phyloP scores from a whole-genome alignment of 2,329 filamentous ascomycete species.

The Lachnellula suecica region DNA sequence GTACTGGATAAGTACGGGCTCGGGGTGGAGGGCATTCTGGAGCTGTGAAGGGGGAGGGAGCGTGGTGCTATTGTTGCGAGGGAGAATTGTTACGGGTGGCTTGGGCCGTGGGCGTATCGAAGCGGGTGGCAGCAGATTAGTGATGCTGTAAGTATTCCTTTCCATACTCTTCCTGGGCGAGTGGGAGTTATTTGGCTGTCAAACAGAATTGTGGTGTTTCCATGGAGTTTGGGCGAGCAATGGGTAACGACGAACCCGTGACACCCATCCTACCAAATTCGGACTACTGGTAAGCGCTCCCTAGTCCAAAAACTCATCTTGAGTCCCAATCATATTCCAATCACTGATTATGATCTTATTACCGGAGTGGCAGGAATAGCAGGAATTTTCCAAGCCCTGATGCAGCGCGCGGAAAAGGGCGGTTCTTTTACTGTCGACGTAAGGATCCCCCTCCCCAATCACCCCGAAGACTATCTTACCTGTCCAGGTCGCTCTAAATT shows the following conservation, averaged over 20 bases:
- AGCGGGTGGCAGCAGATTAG: constrained; percentile 51
- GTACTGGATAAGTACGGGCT: constrained; percentile 43
- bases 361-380: constrained; percentile 42
- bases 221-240: constrained; percentile 44
- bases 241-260: constrained; percentile 43
- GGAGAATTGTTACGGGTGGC: constrained; percentile 51
- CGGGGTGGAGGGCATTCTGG: constrained; percentile 40
- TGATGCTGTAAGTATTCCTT: constrained; percentile 15
- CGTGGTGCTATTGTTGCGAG: constrained; percentile 47
- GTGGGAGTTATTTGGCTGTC: background rate
- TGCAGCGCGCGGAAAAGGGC: constrained; percentile 38
- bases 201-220: constrained; percentile 42
- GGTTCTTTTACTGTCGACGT: constrained; percentile 41
- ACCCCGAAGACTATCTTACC: background rate
- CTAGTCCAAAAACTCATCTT: no score
- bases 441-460: background rate
- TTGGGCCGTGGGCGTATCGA: constrained; percentile 43
- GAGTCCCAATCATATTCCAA: background rate
- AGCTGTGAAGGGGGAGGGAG: constrained; percentile 38
- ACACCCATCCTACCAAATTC: constrained; percentile 45
- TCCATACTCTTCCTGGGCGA: no score
- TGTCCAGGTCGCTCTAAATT: constrained; percentile 36
- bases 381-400: constrained; percentile 41
- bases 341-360: background rate
- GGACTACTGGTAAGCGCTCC: constrained; percentile 35